Percentiles rank a stretch among this genome's conserved stretches.
These are phyloP conservation scores for Rhodotorula diobovata DNA, from an alignment of 768 basidiomycete species.

Conservation along the genomic window DNA sequence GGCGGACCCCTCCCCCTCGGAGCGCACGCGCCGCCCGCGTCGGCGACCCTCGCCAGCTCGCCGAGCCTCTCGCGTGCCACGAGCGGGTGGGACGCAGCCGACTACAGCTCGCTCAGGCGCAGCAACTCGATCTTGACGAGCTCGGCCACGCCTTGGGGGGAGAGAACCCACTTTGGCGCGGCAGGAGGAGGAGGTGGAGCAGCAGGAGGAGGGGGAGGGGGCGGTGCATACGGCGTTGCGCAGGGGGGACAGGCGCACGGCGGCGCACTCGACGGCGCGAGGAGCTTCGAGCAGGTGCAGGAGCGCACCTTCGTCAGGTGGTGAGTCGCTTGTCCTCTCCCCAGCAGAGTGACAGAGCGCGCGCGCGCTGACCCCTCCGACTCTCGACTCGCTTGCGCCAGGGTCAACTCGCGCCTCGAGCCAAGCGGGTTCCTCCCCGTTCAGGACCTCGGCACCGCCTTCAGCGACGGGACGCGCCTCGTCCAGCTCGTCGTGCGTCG, in stretches of 20 bases:
- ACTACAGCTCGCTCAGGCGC: neutral
- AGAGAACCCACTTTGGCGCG: constrained; percentile 13
- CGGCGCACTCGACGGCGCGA: neutral
- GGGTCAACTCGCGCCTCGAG: constrained; percentile 95
- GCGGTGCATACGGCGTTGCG: neutral
- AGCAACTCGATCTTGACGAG: constrained; percentile 7
- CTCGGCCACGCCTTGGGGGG: neutral
- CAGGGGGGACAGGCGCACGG: too few species aligned
- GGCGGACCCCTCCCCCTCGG: too few species aligned
- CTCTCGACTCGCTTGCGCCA: too few species aligned
- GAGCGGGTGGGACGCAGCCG: neutral
- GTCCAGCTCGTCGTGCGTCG: constrained; percentile 89
- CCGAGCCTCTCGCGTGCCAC: neutral
- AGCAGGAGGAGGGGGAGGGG: too few species aligned
- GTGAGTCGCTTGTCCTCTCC: constrained; percentile 48
- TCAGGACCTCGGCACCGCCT: constrained; percentile 79
- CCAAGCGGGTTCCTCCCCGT: constrained; percentile 76
- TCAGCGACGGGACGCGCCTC: constrained; percentile 89
- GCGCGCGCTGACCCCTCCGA: neutral
- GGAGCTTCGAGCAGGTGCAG: constrained; percentile 54
- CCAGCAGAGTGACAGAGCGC: too few species aligned
- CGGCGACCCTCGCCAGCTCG: neutral
- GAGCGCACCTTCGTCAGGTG: constrained; percentile 89
- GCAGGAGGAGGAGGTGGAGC: neutral
- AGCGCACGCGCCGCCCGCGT: neutral